Percentiles rank a stretch among this genome's conserved stretches.
phyloP scores from a whole-genome alignment of 2,329 filamentous ascomycete genomes.

The Alternaria sp. region DNA sequence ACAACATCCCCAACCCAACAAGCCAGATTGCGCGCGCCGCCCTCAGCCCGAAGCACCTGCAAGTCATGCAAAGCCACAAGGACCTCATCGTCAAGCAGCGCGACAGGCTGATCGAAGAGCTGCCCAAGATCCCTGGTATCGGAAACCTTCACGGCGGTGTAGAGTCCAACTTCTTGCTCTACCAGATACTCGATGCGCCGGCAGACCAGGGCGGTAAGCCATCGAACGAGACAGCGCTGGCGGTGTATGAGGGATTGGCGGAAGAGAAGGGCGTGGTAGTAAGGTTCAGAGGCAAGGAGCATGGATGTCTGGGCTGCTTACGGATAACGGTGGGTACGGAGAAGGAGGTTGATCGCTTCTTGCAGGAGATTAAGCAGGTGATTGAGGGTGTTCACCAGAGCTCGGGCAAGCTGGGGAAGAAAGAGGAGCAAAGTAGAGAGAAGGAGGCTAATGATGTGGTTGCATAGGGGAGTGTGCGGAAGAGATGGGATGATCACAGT shows the following conservation, averaged over 20 bases:
- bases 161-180: constrained; percentile 87
- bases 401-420: constrained; percentile 32
- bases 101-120: constrained; percentile 73
- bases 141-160: constrained; percentile 81
- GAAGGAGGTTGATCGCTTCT: constrained; percentile 78
- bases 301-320: constrained; percentile 86
- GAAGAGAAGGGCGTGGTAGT: constrained; percentile 90
- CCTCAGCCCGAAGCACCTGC: constrained; percentile 69
- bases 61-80: constrained; percentile 73
- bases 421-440: constrained; percentile 56
- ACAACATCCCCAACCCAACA: constrained; percentile 91
- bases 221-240: constrained; percentile 77
- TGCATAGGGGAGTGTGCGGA: constrained; percentile 36
- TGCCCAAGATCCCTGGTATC: constrained; percentile 78
- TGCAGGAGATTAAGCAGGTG: constrained; percentile 68
- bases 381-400: constrained; percentile 57
- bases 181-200: constrained; percentile 77
- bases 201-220: constrained; percentile 66
- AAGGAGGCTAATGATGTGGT: constrained; percentile 58
- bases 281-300: constrained; percentile 89
- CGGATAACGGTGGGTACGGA: constrained; percentile 93
- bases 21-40: constrained; percentile 79
- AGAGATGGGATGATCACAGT: too few relatives aligned
- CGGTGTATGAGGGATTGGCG: constrained; percentile 83
- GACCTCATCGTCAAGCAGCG: constrained; percentile 77